These are phyloP conservation scores for Pseudomassariella vexata DNA, from an alignment of 2,329 filamentous ascomycete genomes.

Conservation along the genomic window DNA sequence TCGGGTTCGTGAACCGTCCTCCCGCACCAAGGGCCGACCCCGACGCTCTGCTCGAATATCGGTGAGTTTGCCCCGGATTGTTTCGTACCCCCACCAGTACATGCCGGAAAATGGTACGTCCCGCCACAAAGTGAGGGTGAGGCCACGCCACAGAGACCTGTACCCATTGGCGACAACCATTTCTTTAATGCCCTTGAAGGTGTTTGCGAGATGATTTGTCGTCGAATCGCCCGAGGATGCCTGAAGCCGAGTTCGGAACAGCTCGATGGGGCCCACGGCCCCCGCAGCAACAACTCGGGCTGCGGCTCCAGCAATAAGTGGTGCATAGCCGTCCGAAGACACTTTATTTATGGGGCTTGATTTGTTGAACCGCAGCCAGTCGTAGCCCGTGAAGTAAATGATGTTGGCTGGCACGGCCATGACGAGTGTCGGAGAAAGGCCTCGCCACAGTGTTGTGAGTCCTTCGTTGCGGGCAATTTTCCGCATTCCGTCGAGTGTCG, in stretches of 20 bases:
- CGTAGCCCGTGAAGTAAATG: slow-evolving; percentile 98
- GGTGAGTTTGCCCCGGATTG: slow-evolving; percentile 64
- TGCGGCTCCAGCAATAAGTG: slow-evolving; percentile 71
- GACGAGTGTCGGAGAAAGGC: slow-evolving; percentile 84
- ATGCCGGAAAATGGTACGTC: slow-evolving; percentile 96
- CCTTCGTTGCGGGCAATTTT: slow-evolving; percentile 97
- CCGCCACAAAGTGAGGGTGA: slow-evolving; percentile 89
- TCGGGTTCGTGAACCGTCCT: slow-evolving; percentile 28
- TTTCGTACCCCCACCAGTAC: slow-evolving; percentile 98
- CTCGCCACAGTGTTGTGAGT: slow-evolving; percentile 79
- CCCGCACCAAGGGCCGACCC: slow-evolving; percentile 33
- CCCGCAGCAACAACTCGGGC: slow-evolving; percentile 78
- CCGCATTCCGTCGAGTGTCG: slow-evolving; percentile 82
- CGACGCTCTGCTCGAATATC: slow-evolving; percentile 55
- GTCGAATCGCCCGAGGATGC: slow-evolving; percentile 56
- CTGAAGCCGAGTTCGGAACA: slow-evolving; percentile 89
- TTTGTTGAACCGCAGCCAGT: slow-evolving; percentile 76
- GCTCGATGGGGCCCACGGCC: slow-evolving; percentile 83
- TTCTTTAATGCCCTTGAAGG: slow-evolving; percentile 66
- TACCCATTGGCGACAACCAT: slow-evolving; percentile 79
- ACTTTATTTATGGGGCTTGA: slow-evolving; percentile 64
- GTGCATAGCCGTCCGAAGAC: slow-evolving; percentile 65
- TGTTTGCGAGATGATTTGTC: slow-evolving; percentile 71
- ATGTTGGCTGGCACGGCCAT: slow-evolving; percentile 96
- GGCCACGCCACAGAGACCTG: slow-evolving; percentile 78